Evolutionary conservation across 2,329 filamentous ascomycete genomes (phyloP).

Genomic region (Pestalotiopsis sp.): DNA sequence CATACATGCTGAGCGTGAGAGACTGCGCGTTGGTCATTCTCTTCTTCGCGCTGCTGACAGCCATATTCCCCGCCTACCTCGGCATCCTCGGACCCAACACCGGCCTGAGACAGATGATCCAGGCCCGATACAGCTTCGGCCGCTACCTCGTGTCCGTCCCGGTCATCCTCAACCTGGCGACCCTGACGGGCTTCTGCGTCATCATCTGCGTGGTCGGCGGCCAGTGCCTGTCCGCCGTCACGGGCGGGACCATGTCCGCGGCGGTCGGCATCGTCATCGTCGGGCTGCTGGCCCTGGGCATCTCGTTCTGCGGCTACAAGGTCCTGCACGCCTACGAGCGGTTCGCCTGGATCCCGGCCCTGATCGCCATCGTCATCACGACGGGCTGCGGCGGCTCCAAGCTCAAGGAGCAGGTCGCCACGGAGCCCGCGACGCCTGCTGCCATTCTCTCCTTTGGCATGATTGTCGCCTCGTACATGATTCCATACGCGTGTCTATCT

Average conservation of each 20-base stretch:
- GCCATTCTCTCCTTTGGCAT: slow-evolving; percentile 59
- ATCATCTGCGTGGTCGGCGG: slow-evolving; percentile 65
- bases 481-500: slow-evolving; percentile 62
- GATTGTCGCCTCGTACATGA: slow-evolving; percentile 64
- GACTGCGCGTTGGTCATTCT: slow-evolving; percentile 62
- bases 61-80: slow-evolving; percentile 57
- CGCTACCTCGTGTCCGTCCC: slow-evolving; percentile 62
- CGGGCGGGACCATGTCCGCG: slow-evolving; percentile 48
- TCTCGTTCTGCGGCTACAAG: slow-evolving; percentile 64
- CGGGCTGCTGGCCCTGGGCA: slow-evolving; percentile 55
- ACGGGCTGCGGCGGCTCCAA: slow-evolving; percentile 54
- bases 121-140: slow-evolving; percentile 65
- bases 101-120: slow-evolving; percentile 68
- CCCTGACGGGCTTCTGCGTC: slow-evolving; percentile 64
- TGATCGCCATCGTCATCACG: slow-evolving; percentile 57
- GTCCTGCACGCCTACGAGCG: slow-evolving; percentile 61
- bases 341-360: slow-evolving; percentile 58
- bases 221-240: slow-evolving; percentile 58
- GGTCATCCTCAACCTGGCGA: slow-evolving; percentile 64
- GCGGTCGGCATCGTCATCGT: slow-evolving; percentile 65
- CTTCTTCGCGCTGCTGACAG: slow-evolving; percentile 63
- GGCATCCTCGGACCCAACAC: slow-evolving; percentile 62
- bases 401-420: slow-evolving; percentile 50
- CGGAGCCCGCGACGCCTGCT: slow-evolving; percentile 43
- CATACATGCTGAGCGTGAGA: slow-evolving; percentile 57